Evolutionary conservation across 257 asterid genomes (phyloP), one percentile per base, ranked within the genome.

Genomic region (Plectranthus barbatus): DNA sequence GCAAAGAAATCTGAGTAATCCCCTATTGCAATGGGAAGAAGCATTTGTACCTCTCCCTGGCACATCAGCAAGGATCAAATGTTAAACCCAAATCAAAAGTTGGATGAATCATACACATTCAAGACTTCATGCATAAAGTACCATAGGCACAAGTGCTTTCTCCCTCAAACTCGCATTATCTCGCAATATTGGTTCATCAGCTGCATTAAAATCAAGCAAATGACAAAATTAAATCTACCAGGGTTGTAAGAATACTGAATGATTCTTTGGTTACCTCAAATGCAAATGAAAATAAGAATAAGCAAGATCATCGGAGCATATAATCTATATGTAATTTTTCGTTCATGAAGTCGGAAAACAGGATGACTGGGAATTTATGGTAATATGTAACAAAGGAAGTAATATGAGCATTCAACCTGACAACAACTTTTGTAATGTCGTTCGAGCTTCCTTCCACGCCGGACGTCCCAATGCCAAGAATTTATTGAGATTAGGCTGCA

Each of bases 401-500:
- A 42, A 54, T 31, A 29, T 26, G 62, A 64, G 29, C 54, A 63
- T 58, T 56, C 3, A 52, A 89, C 99, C 97, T 61, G 97, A 90
- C 69, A 93, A 72, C 59, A 93, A 81, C 86, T 80, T 93, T 73
- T 87, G 97, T 69, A 93, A 70, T 26, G 94, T 81, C 6, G 77
- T 23, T 49, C 99, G 96, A 70, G 97, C 97, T 81, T 93, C 99
- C 75, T 80, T 93, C 99, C 96, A 93, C 36, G 97, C 95, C n/a
- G 92, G 84, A 33, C 86, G 81, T 5, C 99, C 96, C 87, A 87
- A 59, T 66, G 60, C 92, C 89, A 87, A 64, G 70, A 93, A 90
- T 68, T 84, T 85, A 55, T 90, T 93, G 53, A 93, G 85, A 84
- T 83, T 85, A 70, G 92, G 78, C 97, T 83, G 91, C 19, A 62